Evolutionary conservation across 805 yeast species (phyloP), one percentile per base, ranked within the genome.

Genomic region (Metschnikowia orientalis): DNA sequence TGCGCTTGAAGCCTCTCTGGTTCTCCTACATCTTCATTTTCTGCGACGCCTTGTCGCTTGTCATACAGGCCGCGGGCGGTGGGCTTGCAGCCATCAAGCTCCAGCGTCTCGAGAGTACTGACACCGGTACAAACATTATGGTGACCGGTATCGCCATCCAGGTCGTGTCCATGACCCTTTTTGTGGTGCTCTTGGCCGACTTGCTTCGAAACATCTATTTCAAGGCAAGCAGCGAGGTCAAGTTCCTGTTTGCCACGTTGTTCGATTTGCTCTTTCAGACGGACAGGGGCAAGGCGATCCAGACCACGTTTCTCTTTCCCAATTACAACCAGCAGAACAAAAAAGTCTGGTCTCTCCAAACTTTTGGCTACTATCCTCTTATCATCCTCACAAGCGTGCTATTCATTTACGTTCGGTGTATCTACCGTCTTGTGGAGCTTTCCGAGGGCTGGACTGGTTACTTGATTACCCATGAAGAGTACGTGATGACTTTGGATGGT

Each of bases 91-190:
- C 44, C 19, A 34, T 41, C 32, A 26, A 26, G 0, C 53, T 69
- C 5, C 41, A 55, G 6, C 30, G 32, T 3, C 49, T 50, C 25
- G 51, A 59, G 9, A 47, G 51, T 24, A 48, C 73, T 1, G 45
- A 26, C 2, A 39, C 49, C 0, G 90, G 90, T n/a, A 67, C 82
- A 2, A 66, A 77, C 50, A 55, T 81, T 30, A 82, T 87, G 80
- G 72, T 85, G 28, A 89, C 73, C 2, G 95, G 95, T 6, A 66
- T 88, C 30, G 81, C 79, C 0, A 68, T 81, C 48, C 95, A 88
- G 59, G 89, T 85, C 4, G 56, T 71, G 4, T 70, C 85, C 4
- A 81, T 88, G 81, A 47, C 70, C 2, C 34, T 77, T 2, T 88
- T 84, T 54, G 54, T 79, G 19, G 16, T 58, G 5, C 56, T 82